Conservation (phyloP, 306 rosid species). For the Rosa multiflora region DNA sequence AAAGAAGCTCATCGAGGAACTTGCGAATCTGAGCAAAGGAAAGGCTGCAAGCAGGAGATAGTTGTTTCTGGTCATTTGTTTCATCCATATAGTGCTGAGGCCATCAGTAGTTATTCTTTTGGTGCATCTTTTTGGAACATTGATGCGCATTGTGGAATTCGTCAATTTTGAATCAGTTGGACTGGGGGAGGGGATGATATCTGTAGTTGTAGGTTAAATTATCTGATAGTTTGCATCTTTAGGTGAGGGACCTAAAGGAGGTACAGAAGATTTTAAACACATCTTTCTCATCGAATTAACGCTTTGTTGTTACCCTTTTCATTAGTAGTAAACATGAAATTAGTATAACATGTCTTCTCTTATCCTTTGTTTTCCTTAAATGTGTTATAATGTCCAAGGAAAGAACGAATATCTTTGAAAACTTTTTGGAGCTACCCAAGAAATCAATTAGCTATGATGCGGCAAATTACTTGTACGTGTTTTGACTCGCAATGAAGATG, state of each 20-base stretch:
- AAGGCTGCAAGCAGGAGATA: slow-evolving; percentile 62
- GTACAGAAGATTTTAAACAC: slow-evolving; percentile 10
- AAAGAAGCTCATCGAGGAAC: slow-evolving; percentile 82
- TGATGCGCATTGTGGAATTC: slow-evolving; percentile 27
- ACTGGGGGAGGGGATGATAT: slow-evolving; percentile 11
- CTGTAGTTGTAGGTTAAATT: slow-evolving; percentile 22
- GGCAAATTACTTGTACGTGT: neutral
- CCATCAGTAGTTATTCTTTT: neutral
- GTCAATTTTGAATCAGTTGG: slow-evolving; percentile 17
- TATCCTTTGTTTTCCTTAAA: neutral
- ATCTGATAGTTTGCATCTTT: slow-evolving; percentile 22
- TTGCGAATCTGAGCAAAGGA: slow-evolving; percentile 88
- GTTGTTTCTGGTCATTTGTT: slow-evolving; percentile 9
- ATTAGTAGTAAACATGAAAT: slow-evolving; percentile 14
- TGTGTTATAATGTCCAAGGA: neutral
- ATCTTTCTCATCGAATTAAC: neutral
- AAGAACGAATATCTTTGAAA: neutral
- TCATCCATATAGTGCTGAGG: neutral
- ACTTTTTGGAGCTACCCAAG: too few species aligned
- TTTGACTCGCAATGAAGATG: too few species aligned
- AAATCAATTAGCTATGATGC: neutral
- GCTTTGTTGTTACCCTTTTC: slow-evolving; percentile 21
- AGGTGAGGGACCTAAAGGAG: slow-evolving; percentile 12
- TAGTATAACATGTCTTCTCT: neutral
- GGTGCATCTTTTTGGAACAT: slow-evolving; percentile 30